Base-by-base conservation (phyloP, 805 yeast species). In the Kregervanrija pseudodelftensis region DNA sequence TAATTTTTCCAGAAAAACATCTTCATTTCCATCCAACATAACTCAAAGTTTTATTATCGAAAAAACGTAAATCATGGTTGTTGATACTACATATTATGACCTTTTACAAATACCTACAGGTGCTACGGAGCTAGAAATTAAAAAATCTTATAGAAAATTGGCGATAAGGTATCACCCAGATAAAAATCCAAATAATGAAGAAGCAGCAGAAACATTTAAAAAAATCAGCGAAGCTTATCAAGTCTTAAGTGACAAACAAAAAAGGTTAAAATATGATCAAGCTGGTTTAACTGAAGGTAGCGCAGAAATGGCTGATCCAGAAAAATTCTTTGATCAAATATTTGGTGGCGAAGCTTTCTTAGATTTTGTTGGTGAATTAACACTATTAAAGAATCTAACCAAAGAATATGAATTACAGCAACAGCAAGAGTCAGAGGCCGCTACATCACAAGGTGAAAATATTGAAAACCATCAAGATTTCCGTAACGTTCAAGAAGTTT, bases 131-230 rank as follows among this genome's bases (percentile, higher is more conserved):
- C 69, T 77, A 10, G 95, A 93, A 51, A 86, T 93, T 64, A 93
- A 93, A 65, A 88, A 88, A 62, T 95, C 97, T 0, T 93, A 93
- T 65, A 75, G 99, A 50, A 85, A 85, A 61, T 80, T 80, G 63
- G 98, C 98, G 8, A 84, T 91, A 64, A 73, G 71, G 46, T 85
- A 86, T 41, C 99, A 91, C 63, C 99, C 99, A 1, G 99, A 93
- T 63, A 93, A 93, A 69, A 88, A 91, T 59, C 96, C 95, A n/a
- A 81, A 85, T 57, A 95, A 93, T 61, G 95, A 93, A 36, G 76
- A 77, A 11, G 99, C 99, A 12, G 88, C 91, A 11, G 78, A 76
- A 41, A 81, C 83, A 56, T 93, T 93, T 65, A 96, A 93, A 65
- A 85, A 77, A 49, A 68, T 76, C 36, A 73, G 77, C 28, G 79